phyloP scores from a whole-genome alignment of 305 asterid species.

The Withania somnifera region DNA sequence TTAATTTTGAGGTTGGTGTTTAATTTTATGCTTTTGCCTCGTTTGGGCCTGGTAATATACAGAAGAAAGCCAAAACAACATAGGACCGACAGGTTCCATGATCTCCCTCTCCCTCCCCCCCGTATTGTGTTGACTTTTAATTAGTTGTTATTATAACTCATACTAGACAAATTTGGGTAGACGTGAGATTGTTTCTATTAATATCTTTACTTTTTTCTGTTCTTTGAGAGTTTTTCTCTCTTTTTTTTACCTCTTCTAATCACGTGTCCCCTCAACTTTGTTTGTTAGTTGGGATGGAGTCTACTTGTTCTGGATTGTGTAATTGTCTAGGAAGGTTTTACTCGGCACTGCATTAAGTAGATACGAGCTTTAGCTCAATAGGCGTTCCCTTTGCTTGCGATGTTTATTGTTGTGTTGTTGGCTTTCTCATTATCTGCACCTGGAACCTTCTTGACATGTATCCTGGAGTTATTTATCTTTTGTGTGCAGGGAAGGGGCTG shows the following conservation, averaged over 20 bases:
- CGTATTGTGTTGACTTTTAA: too few species aligned
- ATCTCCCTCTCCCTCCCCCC: background rate
- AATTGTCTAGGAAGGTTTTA: background rate
- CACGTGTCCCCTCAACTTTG: background rate
- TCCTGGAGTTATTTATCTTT: background rate
- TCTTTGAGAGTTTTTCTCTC: background rate
- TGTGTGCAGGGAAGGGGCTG: conserved; percentile 22
- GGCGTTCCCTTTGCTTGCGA: background rate
- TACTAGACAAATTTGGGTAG: background rate
- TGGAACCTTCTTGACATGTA: background rate
- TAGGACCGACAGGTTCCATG: background rate
- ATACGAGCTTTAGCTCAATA: background rate
- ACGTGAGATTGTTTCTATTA: background rate
- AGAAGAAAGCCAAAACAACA: background rate
- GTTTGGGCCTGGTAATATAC: background rate
- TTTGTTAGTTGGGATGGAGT: background rate
- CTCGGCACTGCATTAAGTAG: background rate
- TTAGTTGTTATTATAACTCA: background rate
- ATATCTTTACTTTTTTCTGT: background rate
- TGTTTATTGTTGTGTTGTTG: background rate
- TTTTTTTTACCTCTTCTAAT: background rate
- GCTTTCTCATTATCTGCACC: background rate
- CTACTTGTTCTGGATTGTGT: background rate
- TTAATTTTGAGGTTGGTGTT: background rate
- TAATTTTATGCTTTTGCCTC: background rate